A percentile compares a stretch with the other conserved stretches of the same genome.
Evolutionary conservation across 345 rosid genomes (phyloP).

Genomic region (Camelina neglecta): DNA sequence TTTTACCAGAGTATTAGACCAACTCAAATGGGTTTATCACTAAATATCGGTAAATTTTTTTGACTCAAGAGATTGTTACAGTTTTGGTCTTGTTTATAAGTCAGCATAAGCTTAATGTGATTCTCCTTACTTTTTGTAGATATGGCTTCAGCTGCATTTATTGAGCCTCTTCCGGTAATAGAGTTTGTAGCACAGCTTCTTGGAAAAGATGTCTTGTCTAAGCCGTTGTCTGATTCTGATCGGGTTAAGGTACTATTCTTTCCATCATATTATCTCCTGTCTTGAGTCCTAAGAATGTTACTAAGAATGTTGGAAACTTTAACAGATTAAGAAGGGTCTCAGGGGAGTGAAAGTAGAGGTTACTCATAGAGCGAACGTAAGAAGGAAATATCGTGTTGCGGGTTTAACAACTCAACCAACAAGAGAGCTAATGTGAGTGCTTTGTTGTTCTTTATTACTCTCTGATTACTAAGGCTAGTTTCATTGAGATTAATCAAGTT

Average conservation of each 20-base stretch:
- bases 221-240: conserved; percentile 90
- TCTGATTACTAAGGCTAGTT: background rate
- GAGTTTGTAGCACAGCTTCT: conserved; percentile 96
- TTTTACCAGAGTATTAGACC: conserved; percentile 98
- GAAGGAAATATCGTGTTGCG: conserved; percentile 98
- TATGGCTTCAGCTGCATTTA: conserved; percentile 98
- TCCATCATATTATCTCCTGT: background rate
- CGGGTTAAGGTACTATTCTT: conserved; percentile 72
- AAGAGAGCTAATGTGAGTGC: conserved; percentile 84
- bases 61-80: conserved; percentile 13
- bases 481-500: background rate
- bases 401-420: conserved; percentile 98
- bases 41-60: conserved; percentile 70
- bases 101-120: conserved; percentile 14
- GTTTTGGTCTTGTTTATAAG: background rate
- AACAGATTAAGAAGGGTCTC: conserved; percentile 87
- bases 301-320: background rate
- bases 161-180: conserved; percentile 96
- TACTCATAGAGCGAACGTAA: conserved; percentile 83
- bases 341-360: conserved; percentile 99
- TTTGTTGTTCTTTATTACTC: background rate
- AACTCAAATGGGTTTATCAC: conserved; percentile 95
- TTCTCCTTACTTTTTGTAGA: conserved; percentile 50
- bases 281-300: background rate
- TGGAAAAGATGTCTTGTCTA: conserved; percentile 73